phyloP scores from a whole-genome alignment of 2,329 filamentous ascomycete genomes.

The Fusarium solani-melongenae region DNA sequence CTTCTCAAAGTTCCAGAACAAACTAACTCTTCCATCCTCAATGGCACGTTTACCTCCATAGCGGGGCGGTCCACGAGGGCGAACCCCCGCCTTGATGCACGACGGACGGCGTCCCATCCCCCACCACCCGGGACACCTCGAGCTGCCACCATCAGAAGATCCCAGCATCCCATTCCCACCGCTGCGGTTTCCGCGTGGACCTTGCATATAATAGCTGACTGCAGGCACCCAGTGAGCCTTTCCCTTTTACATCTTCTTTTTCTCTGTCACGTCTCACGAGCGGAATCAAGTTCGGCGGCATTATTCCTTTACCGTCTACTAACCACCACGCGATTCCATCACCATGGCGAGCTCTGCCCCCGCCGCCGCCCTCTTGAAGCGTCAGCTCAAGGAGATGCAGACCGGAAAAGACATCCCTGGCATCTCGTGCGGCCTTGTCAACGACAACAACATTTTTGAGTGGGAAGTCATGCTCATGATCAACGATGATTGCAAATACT shows the following conservation, averaged over 20 bases:
- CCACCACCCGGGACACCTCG: constrained; percentile 19
- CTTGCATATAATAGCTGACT: constrained; percentile 8
- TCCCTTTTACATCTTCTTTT: neutral
- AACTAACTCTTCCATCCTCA: neutral
- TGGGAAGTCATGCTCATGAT: constrained; percentile 99
- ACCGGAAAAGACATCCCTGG: constrained; percentile 90
- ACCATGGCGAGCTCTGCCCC: constrained; percentile 54
- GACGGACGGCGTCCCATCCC: constrained; percentile 9
- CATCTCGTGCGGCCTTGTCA: constrained; percentile 90
- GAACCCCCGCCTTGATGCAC: constrained; percentile 1
- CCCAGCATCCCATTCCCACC: constrained; percentile 13
- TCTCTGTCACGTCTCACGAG: neutral
- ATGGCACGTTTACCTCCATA: constrained; percentile 6
- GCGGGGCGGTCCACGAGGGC: neutral
- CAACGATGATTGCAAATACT: constrained; percentile 91
- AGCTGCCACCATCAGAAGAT: constrained; percentile 16
- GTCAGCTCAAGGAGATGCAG: constrained; percentile 96
- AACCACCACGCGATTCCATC: neutral
- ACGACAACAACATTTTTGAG: constrained; percentile 89
- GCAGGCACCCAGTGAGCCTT: neutral
- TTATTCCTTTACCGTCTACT: neutral
- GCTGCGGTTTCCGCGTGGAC: neutral
- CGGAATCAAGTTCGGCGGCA: neutral
- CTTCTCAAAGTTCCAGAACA: constrained; percentile 1
- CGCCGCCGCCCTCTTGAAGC: constrained; percentile 78